phyloP scores from a whole-genome alignment of 2,329 filamentous ascomycete genomes.

The Fusarium clavum region DNA sequence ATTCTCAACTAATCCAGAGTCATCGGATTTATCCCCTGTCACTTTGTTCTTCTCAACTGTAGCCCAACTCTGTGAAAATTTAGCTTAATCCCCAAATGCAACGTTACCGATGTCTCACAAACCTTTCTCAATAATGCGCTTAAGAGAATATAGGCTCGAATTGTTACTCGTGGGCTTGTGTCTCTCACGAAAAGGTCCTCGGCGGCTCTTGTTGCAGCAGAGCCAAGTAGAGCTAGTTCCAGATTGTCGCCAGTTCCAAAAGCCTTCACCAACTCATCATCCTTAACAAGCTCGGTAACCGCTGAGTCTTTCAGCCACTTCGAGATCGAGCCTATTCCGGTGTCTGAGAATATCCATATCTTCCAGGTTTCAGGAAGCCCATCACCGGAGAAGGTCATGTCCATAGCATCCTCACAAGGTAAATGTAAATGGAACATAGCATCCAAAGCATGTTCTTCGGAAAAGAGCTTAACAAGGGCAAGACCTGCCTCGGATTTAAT shows the following conservation, averaged over 20 bases:
- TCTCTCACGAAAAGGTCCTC: too few relatives aligned
- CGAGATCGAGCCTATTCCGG: too few relatives aligned
- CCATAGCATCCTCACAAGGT: not conserved
- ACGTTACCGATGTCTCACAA: too few relatives aligned
- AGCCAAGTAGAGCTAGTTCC: too few relatives aligned
- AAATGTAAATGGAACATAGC: not conserved
- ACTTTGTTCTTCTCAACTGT: not conserved
- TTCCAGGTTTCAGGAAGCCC: too few relatives aligned
- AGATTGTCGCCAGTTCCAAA: too few relatives aligned
- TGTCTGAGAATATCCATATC: too few relatives aligned
- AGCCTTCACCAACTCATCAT: too few relatives aligned
- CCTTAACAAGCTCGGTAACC: too few relatives aligned
- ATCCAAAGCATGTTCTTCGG: not conserved
- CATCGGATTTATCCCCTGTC: not conserved
- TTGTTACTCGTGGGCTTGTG: not conserved
- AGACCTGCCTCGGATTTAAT: not conserved
- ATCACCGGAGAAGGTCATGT: too few relatives aligned
- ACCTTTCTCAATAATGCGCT: not conserved
- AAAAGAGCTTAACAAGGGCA: not conserved
- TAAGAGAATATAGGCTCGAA: not conserved
- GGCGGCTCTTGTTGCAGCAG: too few relatives aligned
- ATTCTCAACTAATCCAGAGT: accelerated
- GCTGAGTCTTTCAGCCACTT: too few relatives aligned
- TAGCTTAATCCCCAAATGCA: accelerated
- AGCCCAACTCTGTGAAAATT: accelerated